A percentile compares a stretch with the other conserved stretches of the same genome.
Conservation (phyloP, 495 filamentous ascomycete genomes). For the Cercophora sp. region DNA sequence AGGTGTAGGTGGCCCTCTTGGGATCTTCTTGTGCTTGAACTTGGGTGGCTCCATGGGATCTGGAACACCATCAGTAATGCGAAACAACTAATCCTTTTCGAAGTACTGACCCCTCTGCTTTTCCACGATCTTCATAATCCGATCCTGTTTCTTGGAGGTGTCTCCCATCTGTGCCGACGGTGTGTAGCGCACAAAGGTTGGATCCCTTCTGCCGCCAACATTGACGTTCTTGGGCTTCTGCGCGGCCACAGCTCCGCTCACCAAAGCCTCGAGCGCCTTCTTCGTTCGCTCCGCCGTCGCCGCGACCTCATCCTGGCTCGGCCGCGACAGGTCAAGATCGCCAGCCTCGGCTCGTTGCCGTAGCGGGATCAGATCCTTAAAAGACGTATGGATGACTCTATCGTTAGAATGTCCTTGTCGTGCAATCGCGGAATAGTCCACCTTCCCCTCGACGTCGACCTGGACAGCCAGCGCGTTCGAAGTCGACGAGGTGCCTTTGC, state of each 20-base stretch:
- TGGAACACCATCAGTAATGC: conserved; percentile 1
- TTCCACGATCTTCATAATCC: conserved; percentile 98
- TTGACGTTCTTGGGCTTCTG: conserved; percentile 96
- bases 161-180: conserved; percentile 97
- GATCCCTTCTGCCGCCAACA: conserved; percentile 68
- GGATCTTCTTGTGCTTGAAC: conserved; percentile 98
- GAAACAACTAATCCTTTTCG: not conserved
- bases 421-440: conserved; percentile 96
- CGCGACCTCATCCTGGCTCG: conserved; percentile 76
- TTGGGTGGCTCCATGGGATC: conserved; percentile 99
- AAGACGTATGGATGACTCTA: conserved; percentile 85
- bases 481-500: conserved; percentile 64
- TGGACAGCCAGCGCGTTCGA: conserved; percentile 90
- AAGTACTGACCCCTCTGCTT: conserved; percentile 56
- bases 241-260: conserved; percentile 78
- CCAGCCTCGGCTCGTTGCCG: conserved; percentile 91
- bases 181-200: conserved; percentile 93
- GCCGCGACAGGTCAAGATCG: conserved; percentile 84
- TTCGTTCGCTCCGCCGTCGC: conserved; percentile 84
- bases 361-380: conserved; percentile 94
- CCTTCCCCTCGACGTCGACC: conserved; percentile 84
- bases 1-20: conserved; percentile 85
- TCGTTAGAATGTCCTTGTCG: conserved; percentile 80
- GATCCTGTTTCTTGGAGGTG: conserved; percentile 78
- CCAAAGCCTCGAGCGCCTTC: conserved; percentile 74